Base-by-base conservation (phyloP, 2,329 filamentous ascomycete genomes). In the Botrytis pseudocinerea region DNA sequence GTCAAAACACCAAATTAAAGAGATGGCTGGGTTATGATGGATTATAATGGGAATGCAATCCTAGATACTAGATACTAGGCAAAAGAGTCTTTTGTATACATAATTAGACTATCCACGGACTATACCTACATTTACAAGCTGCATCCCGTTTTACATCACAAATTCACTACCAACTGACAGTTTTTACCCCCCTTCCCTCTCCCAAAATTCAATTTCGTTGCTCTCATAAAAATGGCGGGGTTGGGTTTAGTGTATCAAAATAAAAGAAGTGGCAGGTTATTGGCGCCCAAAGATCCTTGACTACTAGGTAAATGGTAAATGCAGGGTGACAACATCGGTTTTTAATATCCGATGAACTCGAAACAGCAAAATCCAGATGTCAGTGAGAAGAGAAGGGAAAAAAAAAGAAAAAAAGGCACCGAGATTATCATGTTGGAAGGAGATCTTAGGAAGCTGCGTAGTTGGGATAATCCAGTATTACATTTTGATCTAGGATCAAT, bases 231-330 rank as follows among this genome's bases (percentile, higher is more conserved):
- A 68, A 60, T 72, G 48, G 40, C 70, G 70, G 62, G 70, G 70
- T 69, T 72, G 70, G 69, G 57, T 54, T 35, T 57, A 20, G 25
- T 16, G 16, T 42, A 16, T 25, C 12, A 35, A 57, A 35, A 59
- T 40, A 42, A 71, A 71, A 51, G 38, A 66, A 71, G 70, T 71
- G 70, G 70, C 70, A 54, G 70, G 70, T 28, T 54, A 9, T 71
- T 65, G 69, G 44, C 69, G 69, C 59, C 69, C 69, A 64, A 71
- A 54, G 42, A 64, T 57, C 59, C 69, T 46, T 44, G 60, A 35
- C 46, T 35, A 35, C 38, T 40, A 35, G 25, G 46, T 20, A 22
- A 44, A 71, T 48, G 25, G 46, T 20, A 22, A 44, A 71, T 62
- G 69, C 46, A 71, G 44, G 60, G 44, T 54, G 69, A 65, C 46